Base-by-base conservation (phyloP, 768 basidiomycete species). In the Hemileccinum impolitum region DNA sequence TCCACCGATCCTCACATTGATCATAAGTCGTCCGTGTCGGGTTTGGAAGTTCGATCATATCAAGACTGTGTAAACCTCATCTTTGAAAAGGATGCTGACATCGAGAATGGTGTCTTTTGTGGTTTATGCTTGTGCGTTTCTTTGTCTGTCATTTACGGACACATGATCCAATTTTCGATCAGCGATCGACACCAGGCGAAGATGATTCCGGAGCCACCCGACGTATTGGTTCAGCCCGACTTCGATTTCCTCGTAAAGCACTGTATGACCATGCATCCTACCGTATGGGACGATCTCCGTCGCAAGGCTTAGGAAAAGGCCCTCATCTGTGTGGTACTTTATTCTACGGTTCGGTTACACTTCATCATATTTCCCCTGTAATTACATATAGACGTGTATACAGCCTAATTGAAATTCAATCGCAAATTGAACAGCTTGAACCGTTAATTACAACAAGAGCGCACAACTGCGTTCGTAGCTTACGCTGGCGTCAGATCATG, bases 41-140 rank as follows among this genome's bases (percentile, higher is more conserved):
- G 17, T 41, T 44, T 50, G 12, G 46, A 65, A 19, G 36, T 68
- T 19, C 73, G 75, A 48, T 73, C 78, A 47, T 58, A 79, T 18
- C 67, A 66, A 46, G 72, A 70, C 11, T 67, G 81, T 21, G 73
- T 81, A 19, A 41, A 62, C 35, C 43, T 63, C 39, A 65, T 69
- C 47, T 72, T 70, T 42, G 68, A 64, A 43, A 52, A 52, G 44
- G 67, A 70, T 30, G 66, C 66, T 19, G 50, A 70, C 31, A 31
- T 68, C 19, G 50, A 56, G 45, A 36, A 62, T 37, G 66, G 64
- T 12, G 45, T 59, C 12, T 70, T 68, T 36, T 84, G 82, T 49
- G 67, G 60, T 42, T 66, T 81, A 31, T 85, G 83, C 75, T 55
- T 66, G 83, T 81, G 46, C 63, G 81, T 72, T 43, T 23, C 23